A percentile compares a stretch with the other conserved stretches of the same genome.
Evolutionary conservation across 2,329 filamentous ascomycete genomes (phyloP).

Genomic region (Epichloe hybrida): DNA sequence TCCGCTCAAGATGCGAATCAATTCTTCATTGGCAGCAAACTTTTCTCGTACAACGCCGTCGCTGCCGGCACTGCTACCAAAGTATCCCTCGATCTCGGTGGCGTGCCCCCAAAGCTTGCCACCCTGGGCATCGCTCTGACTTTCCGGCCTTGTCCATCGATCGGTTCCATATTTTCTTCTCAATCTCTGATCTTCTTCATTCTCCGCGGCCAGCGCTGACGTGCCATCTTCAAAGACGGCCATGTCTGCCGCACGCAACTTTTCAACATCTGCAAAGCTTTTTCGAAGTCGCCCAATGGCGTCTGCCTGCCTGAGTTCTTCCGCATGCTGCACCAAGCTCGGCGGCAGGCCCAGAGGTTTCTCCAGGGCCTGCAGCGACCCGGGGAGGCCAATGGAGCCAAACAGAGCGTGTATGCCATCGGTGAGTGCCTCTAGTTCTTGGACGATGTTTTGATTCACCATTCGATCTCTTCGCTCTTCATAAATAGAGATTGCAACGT

Average conservation of each 20-base stretch:
- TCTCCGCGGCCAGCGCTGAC: constrained; percentile 63
- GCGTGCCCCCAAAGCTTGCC: constrained; percentile 61
- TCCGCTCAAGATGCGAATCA: constrained; percentile 64
- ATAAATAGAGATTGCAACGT: constrained; percentile 90
- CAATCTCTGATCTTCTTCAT: constrained; percentile 67
- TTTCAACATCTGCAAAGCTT: constrained; percentile 79
- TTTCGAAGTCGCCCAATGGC: constrained; percentile 63
- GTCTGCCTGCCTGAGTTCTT: constrained; percentile 86
- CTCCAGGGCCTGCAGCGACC: constrained; percentile 84
- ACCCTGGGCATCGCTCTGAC: constrained; percentile 51
- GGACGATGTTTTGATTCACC: constrained; percentile 76
- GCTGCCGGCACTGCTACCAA: constrained; percentile 48
- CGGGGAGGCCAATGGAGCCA: constrained; percentile 74
- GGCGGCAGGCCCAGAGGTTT: constrained; percentile 86
- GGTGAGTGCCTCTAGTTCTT: constrained; percentile 70
- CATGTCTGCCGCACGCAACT: constrained; percentile 68
- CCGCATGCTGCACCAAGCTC: constrained; percentile 74
- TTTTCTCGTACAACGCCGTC: constrained; percentile 59
- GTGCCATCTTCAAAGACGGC: constrained; percentile 73
- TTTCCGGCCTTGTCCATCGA: constrained; percentile 62
- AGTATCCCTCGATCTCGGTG: constrained; percentile 73
- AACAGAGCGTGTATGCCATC: constrained; percentile 67
- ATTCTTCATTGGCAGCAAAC: constrained; percentile 58
- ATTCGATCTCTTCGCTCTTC: constrained; percentile 82
- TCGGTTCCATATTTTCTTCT: constrained; percentile 74